phyloP scores from a whole-genome alignment of 106 monocot genomes.

The Iris macrosiphon region DNA sequence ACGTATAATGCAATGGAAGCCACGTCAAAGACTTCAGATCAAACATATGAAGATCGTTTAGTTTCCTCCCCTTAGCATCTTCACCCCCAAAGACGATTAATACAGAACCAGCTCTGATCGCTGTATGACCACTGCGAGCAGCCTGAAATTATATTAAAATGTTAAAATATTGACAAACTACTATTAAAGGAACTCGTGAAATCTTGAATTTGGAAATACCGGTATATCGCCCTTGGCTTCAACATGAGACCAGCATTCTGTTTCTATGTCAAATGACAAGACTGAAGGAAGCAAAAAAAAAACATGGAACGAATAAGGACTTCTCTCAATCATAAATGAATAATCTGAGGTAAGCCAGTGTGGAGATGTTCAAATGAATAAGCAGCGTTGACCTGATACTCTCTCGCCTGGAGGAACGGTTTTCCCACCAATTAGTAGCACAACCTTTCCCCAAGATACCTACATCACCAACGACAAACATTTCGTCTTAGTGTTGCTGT shows the following conservation, averaged over 20 bases:
- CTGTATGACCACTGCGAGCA: constrained; percentile 85
- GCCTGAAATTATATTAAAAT: constrained; percentile 38
- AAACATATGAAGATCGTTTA: constrained; percentile 97
- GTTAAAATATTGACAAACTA: neutral
- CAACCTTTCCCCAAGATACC: constrained; percentile 78
- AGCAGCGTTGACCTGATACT: constrained; percentile 40
- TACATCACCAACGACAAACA: constrained; percentile 11
- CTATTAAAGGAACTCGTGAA: no score
- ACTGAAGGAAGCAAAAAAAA: constrained; percentile 31
- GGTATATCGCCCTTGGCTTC: constrained; percentile 95
- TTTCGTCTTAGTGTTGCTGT: no score
- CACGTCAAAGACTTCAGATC: constrained; percentile 88
- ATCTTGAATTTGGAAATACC: no score
- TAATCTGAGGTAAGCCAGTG: neutral
- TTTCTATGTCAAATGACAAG: constrained; percentile 81
- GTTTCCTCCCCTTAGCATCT: constrained; percentile 63
- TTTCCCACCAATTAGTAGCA: constrained; percentile 79
- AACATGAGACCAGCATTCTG: constrained; percentile 79
- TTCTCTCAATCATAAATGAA: neutral
- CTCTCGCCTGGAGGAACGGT: constrained; percentile 53
- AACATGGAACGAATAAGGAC: neutral
- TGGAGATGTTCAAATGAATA: neutral
- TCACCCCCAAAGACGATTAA: constrained; percentile 95
- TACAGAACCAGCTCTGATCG: constrained; percentile 74
- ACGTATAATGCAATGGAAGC: constrained; percentile 98